These are phyloP conservation scores for Selaginella tamariscina DNA, from an alignment of 75 land plant genomes.

Conservation along the genomic window DNA sequence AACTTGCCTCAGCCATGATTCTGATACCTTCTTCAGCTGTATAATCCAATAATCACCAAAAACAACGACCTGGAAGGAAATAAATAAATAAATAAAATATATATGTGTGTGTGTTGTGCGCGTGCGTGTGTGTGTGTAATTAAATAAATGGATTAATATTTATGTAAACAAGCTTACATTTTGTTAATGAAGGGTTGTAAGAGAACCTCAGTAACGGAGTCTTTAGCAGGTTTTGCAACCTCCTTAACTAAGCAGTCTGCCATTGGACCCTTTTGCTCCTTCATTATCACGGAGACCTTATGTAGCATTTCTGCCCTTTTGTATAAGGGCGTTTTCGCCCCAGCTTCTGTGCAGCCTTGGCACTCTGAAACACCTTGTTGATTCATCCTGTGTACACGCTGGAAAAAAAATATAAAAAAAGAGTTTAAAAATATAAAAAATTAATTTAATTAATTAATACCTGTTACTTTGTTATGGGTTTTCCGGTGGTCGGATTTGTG, in stretches of 20 bases:
- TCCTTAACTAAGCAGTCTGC: constrained; percentile 12
- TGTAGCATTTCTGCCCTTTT: constrained; percentile 5
- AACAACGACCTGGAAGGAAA: neutral
- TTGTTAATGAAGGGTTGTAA: neutral
- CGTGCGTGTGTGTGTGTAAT: no score
- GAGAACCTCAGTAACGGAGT: constrained; percentile 1
- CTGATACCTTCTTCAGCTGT: constrained; percentile 10
- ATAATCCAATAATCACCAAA: neutral
- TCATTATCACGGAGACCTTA: neutral
- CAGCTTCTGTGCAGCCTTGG: constrained; percentile 8
- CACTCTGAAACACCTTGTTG: constrained; percentile 5
- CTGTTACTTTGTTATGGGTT: constrained; percentile 6
- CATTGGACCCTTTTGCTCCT: neutral
- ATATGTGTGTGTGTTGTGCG: neutral
- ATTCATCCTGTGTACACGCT: constrained; percentile 6
- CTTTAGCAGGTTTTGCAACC: constrained; percentile 12
- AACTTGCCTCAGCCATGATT: neutral
- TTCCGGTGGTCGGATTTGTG: constrained; percentile 1
- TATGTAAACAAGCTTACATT: neutral
- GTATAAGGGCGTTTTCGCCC: constrained; percentile 11
- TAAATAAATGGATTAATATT: no score
- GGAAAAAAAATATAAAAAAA: neutral
- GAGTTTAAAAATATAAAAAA: neutral
- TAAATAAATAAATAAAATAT: neutral
- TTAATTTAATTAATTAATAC: neutral